Evolutionary conservation across 2,329 filamentous ascomycete genomes (phyloP), one percentile per base, ranked within the genome.

Genomic region (Fusarium nelsonii): DNA sequence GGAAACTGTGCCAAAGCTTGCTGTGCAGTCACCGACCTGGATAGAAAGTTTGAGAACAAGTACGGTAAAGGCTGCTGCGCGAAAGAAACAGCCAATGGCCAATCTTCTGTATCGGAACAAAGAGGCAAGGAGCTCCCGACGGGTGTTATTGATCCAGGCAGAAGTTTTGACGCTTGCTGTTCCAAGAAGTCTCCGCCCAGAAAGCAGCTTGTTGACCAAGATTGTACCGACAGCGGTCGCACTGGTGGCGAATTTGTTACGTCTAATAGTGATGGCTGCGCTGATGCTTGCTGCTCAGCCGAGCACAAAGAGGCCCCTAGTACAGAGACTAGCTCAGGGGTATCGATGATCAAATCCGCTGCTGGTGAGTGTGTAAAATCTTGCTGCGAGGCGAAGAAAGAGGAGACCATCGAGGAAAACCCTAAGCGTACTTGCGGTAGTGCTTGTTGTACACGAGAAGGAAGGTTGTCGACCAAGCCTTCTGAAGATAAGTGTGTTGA

Each of bases 1-100:
- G 51, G 14, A 18, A 46, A 20, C 37, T 73, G 67, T 37, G 57
- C 52, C 6, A 65, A 67, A 45, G 45, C 66, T 20, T 72, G 68
- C 50, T 72, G 64, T 16, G 43, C 68, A 14, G 55, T 41, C 32
- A 50, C 34, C 15, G 56, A 53, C 0, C 55, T 49, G 8, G 23
- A 39, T 30, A 63, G 63, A 32, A 30, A 14, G 34, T 15, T 33
- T 40, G 18, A 44, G 18, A 20, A 34, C 8, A 63, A 49, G 6
- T 64, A 14, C 18, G 55, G 44, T 1, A 45, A 45, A 16, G 46
- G 12, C 6, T 61, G 56, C n/a, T 61, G 44, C 44, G 36, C 34
- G 1, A 51, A 46, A 11, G 50, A 16, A 7, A 14, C 14, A 8
- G 8, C 2, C 8, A 26, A 54, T 8, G 3, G 4, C 2, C 12